Conservation (phyloP, 306 rosid species). For the Cucurbita moschata region DNA sequence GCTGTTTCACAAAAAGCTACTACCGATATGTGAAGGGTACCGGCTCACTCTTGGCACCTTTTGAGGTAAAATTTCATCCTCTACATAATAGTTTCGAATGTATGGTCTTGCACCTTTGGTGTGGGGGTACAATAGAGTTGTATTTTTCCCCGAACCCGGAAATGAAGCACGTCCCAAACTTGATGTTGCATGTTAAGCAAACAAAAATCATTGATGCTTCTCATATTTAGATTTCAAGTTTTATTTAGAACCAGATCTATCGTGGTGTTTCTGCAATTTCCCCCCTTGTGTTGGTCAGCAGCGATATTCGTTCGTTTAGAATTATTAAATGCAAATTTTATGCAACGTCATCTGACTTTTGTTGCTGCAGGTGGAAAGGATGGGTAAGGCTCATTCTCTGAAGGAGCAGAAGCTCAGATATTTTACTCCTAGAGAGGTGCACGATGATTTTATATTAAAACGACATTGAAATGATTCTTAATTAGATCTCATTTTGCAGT, state of each 20-base stretch:
- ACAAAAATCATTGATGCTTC: too few species aligned
- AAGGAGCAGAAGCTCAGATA: constrained; percentile 67
- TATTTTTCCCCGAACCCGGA: neutral
- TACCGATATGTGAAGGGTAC: constrained; percentile 90
- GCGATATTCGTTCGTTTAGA: too few species aligned
- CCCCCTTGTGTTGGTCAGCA: too few species aligned
- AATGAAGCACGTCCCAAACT: too few species aligned
- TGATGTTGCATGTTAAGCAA: too few species aligned
- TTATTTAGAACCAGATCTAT: too few species aligned
- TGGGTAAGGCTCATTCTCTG: constrained; percentile 49
- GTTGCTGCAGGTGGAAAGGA: constrained; percentile 41
- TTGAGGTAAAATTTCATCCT: constrained; percentile 36
- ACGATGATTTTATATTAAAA: neutral
- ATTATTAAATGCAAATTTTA: too few species aligned
- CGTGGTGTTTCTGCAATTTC: too few species aligned
- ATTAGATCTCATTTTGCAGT: neutral
- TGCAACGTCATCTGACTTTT: neutral
- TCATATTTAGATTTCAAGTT: too few species aligned
- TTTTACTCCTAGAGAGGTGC: constrained; percentile 85
- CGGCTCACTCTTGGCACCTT: constrained; percentile 79
- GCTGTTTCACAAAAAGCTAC: constrained; percentile 92
- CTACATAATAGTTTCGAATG: neutral
- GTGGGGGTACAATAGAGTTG: neutral
- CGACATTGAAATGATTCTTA: constrained; percentile 2
- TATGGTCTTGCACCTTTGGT: neutral